Evolutionary conservation across 2,329 filamentous ascomycete genomes (phyloP), one percentile per base, ranked within the genome.

Genomic region (Chaetomium sp.): DNA sequence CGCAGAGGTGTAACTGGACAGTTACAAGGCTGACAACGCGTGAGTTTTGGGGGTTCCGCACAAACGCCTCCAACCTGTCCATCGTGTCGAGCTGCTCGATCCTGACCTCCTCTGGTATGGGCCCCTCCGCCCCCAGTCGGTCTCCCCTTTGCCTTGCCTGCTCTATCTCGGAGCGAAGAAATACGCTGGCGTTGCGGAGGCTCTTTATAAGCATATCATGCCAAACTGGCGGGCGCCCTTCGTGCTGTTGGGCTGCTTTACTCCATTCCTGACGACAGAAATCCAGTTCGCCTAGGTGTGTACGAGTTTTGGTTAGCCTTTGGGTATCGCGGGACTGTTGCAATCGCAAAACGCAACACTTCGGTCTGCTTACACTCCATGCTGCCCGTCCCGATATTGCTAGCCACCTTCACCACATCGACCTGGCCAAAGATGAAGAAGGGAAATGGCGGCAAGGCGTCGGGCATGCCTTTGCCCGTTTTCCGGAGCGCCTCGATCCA

Each of bases 361-460:
- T 21, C 2, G 19, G 38, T 31, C 16, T 23, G 27, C 59, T 35
- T 49, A 58, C 55, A 19, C 21, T 50, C 9, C 3, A 65, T 38
- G 12, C 49, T 23, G n/a, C 21, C 25, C 3, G 3, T 4, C 1
- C 50, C 59, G 21, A 65, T 45, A 47, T 63, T 60, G 59, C 62
- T 65, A n/a, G 64, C 33, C 8, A 56, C 33, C 13, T 33, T n/a
- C 23, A 63, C 31, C 19, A 57, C 3, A 13, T 19, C 2, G 2
- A 45, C 33, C 8, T 29, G 56, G 38, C 65, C 62, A 23, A 67
- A 63, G n/a, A 65, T 51, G 7, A 50, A 54, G 49, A 64, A 58
- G 6, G 65, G 65, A 23, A 57, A 60, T 7, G n/a, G 8, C 3
- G 65, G 62, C 12, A 62, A 56, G 38, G 47, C 16, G 3, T 21